phyloP scores from a whole-genome alignment of 495 filamentous ascomycete species.

The Neurospora discreta region DNA sequence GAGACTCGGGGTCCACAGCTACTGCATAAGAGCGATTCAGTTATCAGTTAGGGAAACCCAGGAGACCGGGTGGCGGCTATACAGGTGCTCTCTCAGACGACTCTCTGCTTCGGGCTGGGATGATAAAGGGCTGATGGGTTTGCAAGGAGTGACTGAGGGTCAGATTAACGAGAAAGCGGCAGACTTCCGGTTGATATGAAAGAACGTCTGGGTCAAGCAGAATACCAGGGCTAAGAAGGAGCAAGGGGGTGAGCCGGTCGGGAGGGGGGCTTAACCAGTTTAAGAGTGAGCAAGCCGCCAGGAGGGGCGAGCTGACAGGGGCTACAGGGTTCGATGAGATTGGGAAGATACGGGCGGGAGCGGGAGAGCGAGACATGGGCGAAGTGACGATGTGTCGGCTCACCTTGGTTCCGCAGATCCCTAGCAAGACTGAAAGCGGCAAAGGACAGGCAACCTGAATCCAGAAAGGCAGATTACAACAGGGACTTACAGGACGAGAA shows the following conservation, averaged over 20 bases:
- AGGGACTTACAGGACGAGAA: slow-evolving; percentile 2
- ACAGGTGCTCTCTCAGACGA: background rate
- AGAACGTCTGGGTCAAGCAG: slow-evolving; percentile 21
- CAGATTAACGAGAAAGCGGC: slow-evolving; percentile 13
- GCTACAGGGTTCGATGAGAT: background rate
- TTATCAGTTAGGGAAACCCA: background rate
- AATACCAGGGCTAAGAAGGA: slow-evolving; percentile 12
- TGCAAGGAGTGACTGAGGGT: slow-evolving; percentile 35
- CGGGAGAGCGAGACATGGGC: slow-evolving; percentile 13
- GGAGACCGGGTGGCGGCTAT: background rate
- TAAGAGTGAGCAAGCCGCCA: slow-evolving; percentile 17
- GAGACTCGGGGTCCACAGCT: background rate
- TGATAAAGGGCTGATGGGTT: background rate
- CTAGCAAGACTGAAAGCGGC: background rate
- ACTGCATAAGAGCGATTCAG: background rate
- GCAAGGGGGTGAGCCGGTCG: slow-evolving; percentile 8
- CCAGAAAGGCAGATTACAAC: slow-evolving; percentile 5
- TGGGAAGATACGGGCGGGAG: slow-evolving; percentile 1
- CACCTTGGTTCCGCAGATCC: slow-evolving; percentile 5
- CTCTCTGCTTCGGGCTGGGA: background rate
- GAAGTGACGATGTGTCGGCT: slow-evolving; percentile 5
- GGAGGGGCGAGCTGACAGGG: background rate
- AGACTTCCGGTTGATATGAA: slow-evolving; percentile 14
- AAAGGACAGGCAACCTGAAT: background rate
- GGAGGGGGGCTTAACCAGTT: slow-evolving; percentile 18